Percentiles rank a stretch among this genome's conserved stretches.
Conservation (phyloP, 495 filamentous ascomycete species). For the Parmelia sp. region DNA sequence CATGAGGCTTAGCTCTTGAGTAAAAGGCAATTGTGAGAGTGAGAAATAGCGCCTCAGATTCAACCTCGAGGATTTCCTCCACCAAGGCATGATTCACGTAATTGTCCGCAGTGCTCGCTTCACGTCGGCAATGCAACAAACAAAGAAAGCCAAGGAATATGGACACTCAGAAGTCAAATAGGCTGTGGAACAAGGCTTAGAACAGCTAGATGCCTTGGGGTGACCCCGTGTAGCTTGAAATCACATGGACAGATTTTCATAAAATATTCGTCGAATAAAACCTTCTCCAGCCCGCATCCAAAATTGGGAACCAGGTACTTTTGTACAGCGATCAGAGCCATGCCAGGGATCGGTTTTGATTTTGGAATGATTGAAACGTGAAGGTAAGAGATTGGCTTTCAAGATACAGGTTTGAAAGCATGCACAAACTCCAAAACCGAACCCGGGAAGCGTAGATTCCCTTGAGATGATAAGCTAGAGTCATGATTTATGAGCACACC, state of each 20-base stretch:
- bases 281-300: not conserved
- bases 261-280: not conserved
- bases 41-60: not conserved
- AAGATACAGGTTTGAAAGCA: not conserved
- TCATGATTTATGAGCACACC: not conserved
- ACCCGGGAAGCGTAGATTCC: not conserved
- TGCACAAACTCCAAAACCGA: not conserved
- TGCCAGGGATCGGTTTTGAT: not conserved
- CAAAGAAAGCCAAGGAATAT: not conserved
- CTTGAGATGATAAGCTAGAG: not conserved
- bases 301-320: not conserved
- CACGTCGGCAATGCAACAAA: not conserved
- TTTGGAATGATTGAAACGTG: not conserved
- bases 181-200: not conserved
- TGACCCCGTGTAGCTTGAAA: not conserved
- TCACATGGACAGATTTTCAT: too few species aligned
- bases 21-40: rapidly evolving
- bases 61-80: not conserved
- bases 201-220: not conserved
- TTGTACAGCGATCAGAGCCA: not conserved
- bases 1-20: not conserved
- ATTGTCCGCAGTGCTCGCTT: not conserved
- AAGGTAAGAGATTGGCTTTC: too few species aligned
- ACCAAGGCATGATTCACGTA: not conserved
- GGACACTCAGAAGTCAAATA: not conserved